phyloP scores from a whole-genome alignment of 305 asterid species.

The Andrographis paniculata region DNA sequence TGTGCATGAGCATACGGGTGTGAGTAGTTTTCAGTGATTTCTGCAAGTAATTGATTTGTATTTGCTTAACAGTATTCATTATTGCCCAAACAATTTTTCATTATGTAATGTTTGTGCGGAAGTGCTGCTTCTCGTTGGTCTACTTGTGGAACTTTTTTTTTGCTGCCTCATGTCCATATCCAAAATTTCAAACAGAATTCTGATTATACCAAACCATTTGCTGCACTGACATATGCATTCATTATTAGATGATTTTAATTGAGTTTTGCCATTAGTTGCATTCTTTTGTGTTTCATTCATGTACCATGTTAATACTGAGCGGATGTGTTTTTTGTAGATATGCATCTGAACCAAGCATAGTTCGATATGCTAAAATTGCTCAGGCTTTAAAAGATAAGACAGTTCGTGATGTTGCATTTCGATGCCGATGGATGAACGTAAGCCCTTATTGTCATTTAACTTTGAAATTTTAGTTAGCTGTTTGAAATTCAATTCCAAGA shows the following conservation, averaged over 20 bases:
- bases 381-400: constrained; percentile 68
- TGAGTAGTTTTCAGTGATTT: background rate
- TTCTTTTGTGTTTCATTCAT: constrained; percentile 6
- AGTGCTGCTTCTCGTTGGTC: background rate
- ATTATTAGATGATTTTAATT: background rate
- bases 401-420: constrained; percentile 88
- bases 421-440: constrained; percentile 97
- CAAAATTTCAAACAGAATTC: background rate
- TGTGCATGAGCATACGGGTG: background rate
- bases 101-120: background rate
- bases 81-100: background rate
- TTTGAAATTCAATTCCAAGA: background rate
- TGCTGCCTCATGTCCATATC: background rate
- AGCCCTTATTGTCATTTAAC: constrained; percentile 24
- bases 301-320: constrained; percentile 13
- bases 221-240: constrained; percentile 1
- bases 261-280: constrained; percentile 9
- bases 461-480: constrained; percentile 2
- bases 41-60: background rate
- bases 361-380: constrained; percentile 72
- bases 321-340: constrained; percentile 44
- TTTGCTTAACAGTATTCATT: background rate
- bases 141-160: background rate
- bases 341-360: constrained; percentile 39
- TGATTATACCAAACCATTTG: background rate